Evolutionary conservation across 192 early-diverging fungal species (phyloP).

Genomic region (Backusella psychrophila): DNA sequence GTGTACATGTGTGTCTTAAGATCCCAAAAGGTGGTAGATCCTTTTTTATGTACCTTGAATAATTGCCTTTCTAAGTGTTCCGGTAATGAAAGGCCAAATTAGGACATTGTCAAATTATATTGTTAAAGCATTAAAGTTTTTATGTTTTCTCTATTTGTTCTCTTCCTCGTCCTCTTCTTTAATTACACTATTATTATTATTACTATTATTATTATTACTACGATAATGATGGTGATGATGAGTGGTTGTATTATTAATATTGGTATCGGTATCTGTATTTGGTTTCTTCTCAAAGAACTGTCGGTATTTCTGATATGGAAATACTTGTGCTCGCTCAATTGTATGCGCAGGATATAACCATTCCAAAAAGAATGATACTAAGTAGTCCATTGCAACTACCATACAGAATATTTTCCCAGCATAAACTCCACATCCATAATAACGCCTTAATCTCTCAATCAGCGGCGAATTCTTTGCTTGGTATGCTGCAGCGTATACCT

Average conservation of each 20-base stretch:
- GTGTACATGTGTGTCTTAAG: neutral
- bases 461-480: conserved; percentile 66
- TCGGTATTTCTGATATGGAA: conserved; percentile 59
- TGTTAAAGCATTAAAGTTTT: neutral
- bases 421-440: conserved; percentile 84
- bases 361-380: conserved; percentile 80
- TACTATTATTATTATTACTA: neutral
- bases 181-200: neutral
- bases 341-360: conserved; percentile 69
- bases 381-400: conserved; percentile 83
- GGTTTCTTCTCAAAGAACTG: neutral
- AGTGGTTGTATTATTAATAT: neutral
- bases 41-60: neutral
- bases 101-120: conserved; percentile 2
- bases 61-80: neutral
- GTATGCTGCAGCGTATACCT: conserved; percentile 77
- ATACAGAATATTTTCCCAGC: conserved; percentile 92
- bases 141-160: neutral
- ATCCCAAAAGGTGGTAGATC: conserved; percentile 1
- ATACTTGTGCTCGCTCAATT: conserved; percentile 73
- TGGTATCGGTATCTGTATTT: neutral
- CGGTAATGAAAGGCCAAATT: neutral
- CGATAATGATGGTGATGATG: neutral
- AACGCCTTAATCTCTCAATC: conserved; percentile 46
- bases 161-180: conserved; percentile 8